phyloP scores from a whole-genome alignment of 2,329 filamentous ascomycete genomes.

The Coniochaeta sp. region DNA sequence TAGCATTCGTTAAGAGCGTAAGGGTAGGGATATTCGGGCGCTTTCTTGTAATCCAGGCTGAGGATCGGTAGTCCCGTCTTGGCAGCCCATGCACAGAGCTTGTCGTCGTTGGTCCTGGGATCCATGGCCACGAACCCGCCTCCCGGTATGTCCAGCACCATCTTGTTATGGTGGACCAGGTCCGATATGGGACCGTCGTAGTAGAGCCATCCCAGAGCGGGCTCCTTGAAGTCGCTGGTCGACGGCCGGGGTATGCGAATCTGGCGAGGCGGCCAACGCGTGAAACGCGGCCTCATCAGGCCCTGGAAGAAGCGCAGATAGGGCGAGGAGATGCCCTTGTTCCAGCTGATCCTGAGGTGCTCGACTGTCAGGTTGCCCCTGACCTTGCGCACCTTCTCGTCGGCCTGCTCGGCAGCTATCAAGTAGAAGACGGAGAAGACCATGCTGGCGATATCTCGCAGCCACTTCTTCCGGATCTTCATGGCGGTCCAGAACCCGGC shows the following conservation, averaged over 20 bases:
- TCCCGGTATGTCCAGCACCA: slow-evolving; percentile 86
- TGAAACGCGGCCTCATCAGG: slow-evolving; percentile 70
- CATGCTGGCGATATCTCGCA: slow-evolving; percentile 76
- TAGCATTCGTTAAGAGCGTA: slow-evolving; percentile 84
- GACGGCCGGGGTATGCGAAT: slow-evolving; percentile 77
- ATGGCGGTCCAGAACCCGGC: slow-evolving; percentile 99
- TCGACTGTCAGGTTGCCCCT: slow-evolving; percentile 81
- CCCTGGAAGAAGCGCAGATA: slow-evolving; percentile 69
- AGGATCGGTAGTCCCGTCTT: slow-evolving; percentile 83
- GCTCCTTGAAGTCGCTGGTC: slow-evolving; percentile 75
- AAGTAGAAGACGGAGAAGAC: slow-evolving; percentile 87
- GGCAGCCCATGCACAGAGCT: slow-evolving; percentile 84
- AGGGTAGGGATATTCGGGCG: slow-evolving; percentile 77
- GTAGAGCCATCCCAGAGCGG: slow-evolving; percentile 83
- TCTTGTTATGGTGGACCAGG: slow-evolving; percentile 64
- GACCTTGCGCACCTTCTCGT: slow-evolving; percentile 93
- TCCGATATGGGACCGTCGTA: slow-evolving; percentile 82
- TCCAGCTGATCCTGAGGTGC: slow-evolving; percentile 88
- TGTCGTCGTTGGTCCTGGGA: slow-evolving; percentile 90
- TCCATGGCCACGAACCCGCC: slow-evolving; percentile 97
- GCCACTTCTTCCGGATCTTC: slow-evolving; percentile 71
- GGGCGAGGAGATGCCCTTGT: slow-evolving; percentile 76
- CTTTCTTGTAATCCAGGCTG: slow-evolving; percentile 86
- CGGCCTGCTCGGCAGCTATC: slow-evolving; percentile 84
- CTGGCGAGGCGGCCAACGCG: slow-evolving; percentile 71